Conservation (phyloP, 2,329 filamentous ascomycete species). For the Sporothrix euskadiensis region DNA sequence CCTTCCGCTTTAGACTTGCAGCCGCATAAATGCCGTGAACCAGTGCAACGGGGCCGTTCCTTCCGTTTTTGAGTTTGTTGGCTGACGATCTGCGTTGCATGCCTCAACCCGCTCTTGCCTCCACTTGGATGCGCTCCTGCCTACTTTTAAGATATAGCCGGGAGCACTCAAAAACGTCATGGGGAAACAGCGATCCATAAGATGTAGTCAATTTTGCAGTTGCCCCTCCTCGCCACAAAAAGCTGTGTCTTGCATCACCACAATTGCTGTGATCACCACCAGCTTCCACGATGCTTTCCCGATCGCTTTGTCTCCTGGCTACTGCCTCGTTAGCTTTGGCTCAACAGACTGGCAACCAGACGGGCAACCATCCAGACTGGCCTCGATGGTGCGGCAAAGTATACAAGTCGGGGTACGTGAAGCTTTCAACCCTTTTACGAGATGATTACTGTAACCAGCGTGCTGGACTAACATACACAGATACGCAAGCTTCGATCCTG, state of each 20-base stretch:
- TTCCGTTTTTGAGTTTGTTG: neutral
- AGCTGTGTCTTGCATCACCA: neutral
- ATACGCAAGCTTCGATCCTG: conserved; percentile 47
- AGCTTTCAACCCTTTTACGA: neutral
- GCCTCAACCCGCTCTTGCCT: neutral
- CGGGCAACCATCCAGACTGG: conserved; percentile 47
- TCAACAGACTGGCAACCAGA: conserved; percentile 44
- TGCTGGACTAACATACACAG: conserved; percentile 29
- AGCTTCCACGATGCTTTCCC: neutral
- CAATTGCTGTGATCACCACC: neutral
- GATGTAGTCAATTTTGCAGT: neutral
- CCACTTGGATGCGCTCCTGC: neutral
- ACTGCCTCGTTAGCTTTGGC: neutral
- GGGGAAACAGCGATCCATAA: neutral
- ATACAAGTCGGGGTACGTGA: conserved; percentile 44
- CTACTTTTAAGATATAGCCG: neutral
- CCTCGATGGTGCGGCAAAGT: conserved; percentile 52
- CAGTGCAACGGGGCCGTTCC: neutral
- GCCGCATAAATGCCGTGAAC: neutral
- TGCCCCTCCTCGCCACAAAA: neutral
- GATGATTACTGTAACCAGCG: neutral
- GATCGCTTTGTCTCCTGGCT: neutral
- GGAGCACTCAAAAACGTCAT: neutral
- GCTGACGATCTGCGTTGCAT: neutral
- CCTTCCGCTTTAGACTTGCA: neutral